phyloP scores from a whole-genome alignment of 1,139 yeast genomes.

The Sugiyamaella paludigena region DNA sequence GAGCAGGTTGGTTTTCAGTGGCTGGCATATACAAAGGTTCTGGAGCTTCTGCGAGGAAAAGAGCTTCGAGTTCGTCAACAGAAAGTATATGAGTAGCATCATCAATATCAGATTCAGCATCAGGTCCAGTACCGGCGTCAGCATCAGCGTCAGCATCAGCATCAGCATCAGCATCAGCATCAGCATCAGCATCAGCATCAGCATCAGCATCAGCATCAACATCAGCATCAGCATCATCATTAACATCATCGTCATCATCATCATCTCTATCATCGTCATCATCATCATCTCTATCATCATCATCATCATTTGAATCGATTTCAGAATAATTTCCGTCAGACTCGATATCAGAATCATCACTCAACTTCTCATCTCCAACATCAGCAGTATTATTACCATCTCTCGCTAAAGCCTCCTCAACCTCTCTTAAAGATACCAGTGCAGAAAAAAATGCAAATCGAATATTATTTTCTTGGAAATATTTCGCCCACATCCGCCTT shows the following conservation, averaged over 20 bases:
- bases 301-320: slow-evolving; percentile 11
- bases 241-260: slow-evolving; percentile 23
- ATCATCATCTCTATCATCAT: slow-evolving; percentile 25
- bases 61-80: slow-evolving; percentile 78
- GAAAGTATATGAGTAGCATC: slow-evolving; percentile 68
- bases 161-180: slow-evolving; percentile 28
- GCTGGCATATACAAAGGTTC: slow-evolving; percentile 50
- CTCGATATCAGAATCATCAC: background rate
- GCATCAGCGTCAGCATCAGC: background rate
- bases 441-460: slow-evolving; percentile 94
- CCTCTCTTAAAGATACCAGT: slow-evolving; percentile 51
- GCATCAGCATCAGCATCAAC: too few relatives aligned
- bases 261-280: slow-evolving; percentile 24
- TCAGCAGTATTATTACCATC: background rate
- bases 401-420: slow-evolving; percentile 24
- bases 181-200: slow-evolving; percentile 31
- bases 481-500: slow-evolving; percentile 82
- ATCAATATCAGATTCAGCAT: slow-evolving; percentile 23
- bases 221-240: background rate
- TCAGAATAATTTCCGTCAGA: too few relatives aligned
- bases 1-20: slow-evolving; percentile 29
- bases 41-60: slow-evolving; percentile 81
- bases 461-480: slow-evolving; percentile 65
- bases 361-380: background rate
- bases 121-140: background rate